Base-by-base conservation (phyloP, 1,139 yeast genomes). In the Yueomyces sp. region DNA sequence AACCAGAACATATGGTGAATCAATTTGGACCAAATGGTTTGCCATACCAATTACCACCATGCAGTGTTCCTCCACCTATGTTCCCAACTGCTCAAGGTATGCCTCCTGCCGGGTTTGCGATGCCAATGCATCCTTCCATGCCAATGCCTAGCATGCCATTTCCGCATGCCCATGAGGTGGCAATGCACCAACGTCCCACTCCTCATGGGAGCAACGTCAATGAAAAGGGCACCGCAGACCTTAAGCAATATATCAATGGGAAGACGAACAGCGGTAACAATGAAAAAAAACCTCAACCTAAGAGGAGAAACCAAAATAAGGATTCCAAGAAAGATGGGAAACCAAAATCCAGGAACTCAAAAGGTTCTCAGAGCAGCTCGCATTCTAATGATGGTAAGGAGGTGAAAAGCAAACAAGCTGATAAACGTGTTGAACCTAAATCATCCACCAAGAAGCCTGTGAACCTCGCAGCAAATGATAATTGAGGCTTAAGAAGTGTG, bases 1-100 rank as follows among this genome's bases (percentile, higher is more conserved):
- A 36, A 11, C 40, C 41, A 3, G 27, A 36, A 25, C 38, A 41
- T n/a, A 9, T 32, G 1, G 19, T 31, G n/a, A 29, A 12, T 25
- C 25, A 35, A 29, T 31, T 34, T n/a, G 27, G 19, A 19, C 8
- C 8, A 3, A 36, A 5, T 9, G 53, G 59, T n/a, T 42, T 55
- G 32, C 61, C 60, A 11, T 56, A 53, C 42, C 50, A 50, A 27
- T 39, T 50, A 8, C 53, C 54, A 1, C 41, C 39, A 7, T 40
- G 30, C 33, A 37, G 35, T 7, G 53, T 54, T 29, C 59, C 58
- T 28, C 50, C 45, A 51, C 25, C 60, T 60, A 38, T 53, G 51
- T 36, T 56, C 53, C 31, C 56, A 36, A 49, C 46, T 30, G 40
- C 39, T 37, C 60, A 56, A 32, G 52, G 48, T 39, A 43, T 43